Conservation (phyloP, 371 early-diverging fungal genomes). For the Lichtheimia corymbifera region DNA sequence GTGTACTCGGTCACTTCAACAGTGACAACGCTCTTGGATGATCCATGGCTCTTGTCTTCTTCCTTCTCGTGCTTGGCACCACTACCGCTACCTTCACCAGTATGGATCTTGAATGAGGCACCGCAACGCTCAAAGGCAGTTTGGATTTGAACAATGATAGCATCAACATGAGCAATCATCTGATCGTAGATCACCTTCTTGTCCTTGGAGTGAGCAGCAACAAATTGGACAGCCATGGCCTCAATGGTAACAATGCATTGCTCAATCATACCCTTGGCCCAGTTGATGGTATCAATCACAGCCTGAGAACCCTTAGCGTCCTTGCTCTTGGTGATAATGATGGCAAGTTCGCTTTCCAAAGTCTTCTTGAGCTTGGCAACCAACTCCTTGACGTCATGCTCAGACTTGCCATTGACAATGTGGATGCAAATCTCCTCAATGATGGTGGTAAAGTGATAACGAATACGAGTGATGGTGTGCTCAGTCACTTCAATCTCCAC, state of each 20-base stretch:
- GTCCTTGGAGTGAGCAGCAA: background rate
- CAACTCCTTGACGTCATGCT: background rate
- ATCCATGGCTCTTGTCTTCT: background rate
- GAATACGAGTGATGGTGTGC: background rate
- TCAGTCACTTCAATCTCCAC: background rate
- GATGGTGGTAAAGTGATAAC: background rate
- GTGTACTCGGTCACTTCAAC: constrained; percentile 1
- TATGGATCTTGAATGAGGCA: background rate
- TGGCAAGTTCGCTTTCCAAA: background rate
- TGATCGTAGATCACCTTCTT: background rate
- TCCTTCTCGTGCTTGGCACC: background rate
- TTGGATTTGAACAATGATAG: background rate
- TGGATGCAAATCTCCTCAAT: background rate
- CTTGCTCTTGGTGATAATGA: background rate
- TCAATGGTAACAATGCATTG: background rate
- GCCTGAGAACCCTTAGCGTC: background rate
- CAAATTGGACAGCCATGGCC: background rate
- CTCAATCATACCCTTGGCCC: constrained; percentile 1
- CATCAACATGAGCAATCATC: background rate
- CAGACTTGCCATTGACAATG: background rate
- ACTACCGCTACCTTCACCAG: background rate
- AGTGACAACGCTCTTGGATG: background rate
- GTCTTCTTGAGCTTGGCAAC: background rate
- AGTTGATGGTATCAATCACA: background rate
- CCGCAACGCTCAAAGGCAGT: background rate